Conservation (phyloP, 2,329 filamentous ascomycete species). For the Polytolypa hystricis region DNA sequence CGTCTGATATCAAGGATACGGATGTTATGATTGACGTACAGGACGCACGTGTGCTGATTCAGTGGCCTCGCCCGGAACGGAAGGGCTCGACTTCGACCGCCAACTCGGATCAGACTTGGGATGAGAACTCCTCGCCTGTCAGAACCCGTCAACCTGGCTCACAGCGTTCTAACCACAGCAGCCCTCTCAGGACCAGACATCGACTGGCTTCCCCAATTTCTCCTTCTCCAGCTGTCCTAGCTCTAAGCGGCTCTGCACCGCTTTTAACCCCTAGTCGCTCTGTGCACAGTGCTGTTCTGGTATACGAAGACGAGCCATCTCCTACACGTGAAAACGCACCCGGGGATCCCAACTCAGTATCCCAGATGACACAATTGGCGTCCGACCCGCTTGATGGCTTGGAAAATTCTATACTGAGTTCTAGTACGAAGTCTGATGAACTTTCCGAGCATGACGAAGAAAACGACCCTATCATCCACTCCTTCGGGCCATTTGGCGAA, state of each 20-base stretch:
- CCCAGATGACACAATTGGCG: constrained; percentile 24
- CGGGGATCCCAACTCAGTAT: constrained; percentile 14
- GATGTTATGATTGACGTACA: constrained; percentile 96
- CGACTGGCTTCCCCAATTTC: constrained; percentile 67
- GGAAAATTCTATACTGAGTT: constrained; percentile 23
- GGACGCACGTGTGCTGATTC: constrained; percentile 76
- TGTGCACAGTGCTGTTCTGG: constrained; percentile 37
- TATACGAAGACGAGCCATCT: constrained; percentile 62
- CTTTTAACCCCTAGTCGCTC: constrained; percentile 34
- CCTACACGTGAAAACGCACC: constrained; percentile 38
- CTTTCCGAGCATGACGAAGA: constrained; percentile 78
- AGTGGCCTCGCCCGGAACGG: constrained; percentile 61
- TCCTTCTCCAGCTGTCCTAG: constrained; percentile 47
- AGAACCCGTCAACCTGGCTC: constrained; percentile 31
- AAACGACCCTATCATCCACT: constrained; percentile 86
- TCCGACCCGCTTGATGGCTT: constrained; percentile 22
- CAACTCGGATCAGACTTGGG: constrained; percentile 60
- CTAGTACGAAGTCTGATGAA: constrained; percentile 43
- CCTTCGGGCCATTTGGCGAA: constrained; percentile 80
- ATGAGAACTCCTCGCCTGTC: constrained; percentile 38
- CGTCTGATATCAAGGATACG: constrained; percentile 72
- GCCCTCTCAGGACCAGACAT: constrained; percentile 46
- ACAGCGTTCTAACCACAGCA: constrained; percentile 22
- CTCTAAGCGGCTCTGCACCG: constrained; percentile 32
- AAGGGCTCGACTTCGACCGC: constrained; percentile 40